Base-by-base conservation (phyloP, 305 asterid genomes). In the Fraxinus greggii region DNA sequence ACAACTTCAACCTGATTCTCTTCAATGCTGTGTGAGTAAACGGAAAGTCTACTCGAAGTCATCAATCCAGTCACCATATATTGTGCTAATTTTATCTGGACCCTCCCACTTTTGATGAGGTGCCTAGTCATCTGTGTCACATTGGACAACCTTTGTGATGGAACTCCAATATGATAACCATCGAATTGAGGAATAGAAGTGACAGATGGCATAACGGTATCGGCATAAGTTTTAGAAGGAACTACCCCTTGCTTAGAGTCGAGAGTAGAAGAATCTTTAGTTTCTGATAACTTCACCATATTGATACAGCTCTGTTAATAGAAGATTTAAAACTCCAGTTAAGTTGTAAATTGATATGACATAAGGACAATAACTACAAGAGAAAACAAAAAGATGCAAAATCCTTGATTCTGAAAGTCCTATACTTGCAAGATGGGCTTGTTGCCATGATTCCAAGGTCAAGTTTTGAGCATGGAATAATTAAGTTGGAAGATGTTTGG, bases 11-110 rank as follows among this genome's bases (percentile, higher is more conserved):
- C 40, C 40, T 36, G 19, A 54, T 33, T 54, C 5, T 42, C 56
- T 12, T 36, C 40, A 36, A 7, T 36, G 61, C 61, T 15, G 7
- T 48, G 21, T 1, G 21, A 48, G 19, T 21, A 48, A 15, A 48
- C 21, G 48, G 7, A 42, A 81, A 19, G 81, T 38, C 74, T 79
- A 83, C 81, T 90, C 83, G 2, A 90, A 78, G 70, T 89, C 92
- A 82, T 88, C 92, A 35, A 90, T 88, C 93, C 93, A 90, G 83
- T 90, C 90, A 2, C 91, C 93, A 42, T 90, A 87, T 38, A 90
- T 81, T 73, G 84, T 88, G 81, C 90, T 88, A 59, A 90, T 90
- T 81, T 86, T 88, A 77, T 87, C 81, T 5, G 93, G 93, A 77
- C 90, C 91, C 75, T 88, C 88, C 90, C 91, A 86, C 79, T 83